phyloP scores from a whole-genome alignment of 2,329 filamentous ascomycete genomes.

The Arthroderma uncinatum region DNA sequence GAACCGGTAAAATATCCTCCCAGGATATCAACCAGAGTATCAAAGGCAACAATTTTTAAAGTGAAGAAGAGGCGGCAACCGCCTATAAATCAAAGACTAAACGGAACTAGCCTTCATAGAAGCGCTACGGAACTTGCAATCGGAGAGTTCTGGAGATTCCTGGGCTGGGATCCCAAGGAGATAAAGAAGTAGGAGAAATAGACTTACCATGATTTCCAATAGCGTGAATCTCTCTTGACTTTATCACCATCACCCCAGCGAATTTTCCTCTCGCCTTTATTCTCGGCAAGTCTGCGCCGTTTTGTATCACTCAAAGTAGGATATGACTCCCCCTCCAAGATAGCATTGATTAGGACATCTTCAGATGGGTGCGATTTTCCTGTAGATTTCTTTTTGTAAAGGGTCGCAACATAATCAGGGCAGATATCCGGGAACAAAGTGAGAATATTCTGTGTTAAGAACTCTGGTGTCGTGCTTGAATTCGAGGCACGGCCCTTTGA shows the following conservation, averaged over 20 bases:
- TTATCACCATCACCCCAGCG: constrained; percentile 16
- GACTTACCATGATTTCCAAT: constrained; percentile 19
- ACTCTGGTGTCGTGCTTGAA: background rate
- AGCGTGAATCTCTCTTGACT: constrained; percentile 18
- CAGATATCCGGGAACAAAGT: constrained; percentile 40
- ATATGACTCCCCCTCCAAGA: constrained; percentile 33
- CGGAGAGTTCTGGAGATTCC: too few relatives aligned
- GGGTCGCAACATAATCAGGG: constrained; percentile 29
- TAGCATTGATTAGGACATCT: constrained; percentile 32
- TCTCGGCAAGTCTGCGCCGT: constrained; percentile 30
- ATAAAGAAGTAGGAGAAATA: background rate
- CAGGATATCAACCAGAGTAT: background rate
- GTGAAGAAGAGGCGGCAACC: too few relatives aligned
- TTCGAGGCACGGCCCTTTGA: background rate
- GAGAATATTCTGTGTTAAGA: constrained; percentile 24
- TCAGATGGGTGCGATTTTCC: constrained; percentile 8
- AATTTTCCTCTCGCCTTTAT: background rate
- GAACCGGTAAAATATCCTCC: background rate
- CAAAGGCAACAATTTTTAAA: too few relatives aligned
- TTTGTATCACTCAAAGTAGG: constrained; percentile 33
- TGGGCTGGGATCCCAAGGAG: constrained; percentile 7
- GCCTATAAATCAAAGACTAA: too few relatives aligned
- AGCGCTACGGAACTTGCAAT: too few relatives aligned
- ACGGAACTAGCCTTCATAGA: too few relatives aligned
- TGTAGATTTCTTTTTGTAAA: constrained; percentile 22